Evolutionary conservation across 495 filamentous ascomycete genomes (phyloP).

Genomic region (Friedmanniomyces endolithicus): DNA sequence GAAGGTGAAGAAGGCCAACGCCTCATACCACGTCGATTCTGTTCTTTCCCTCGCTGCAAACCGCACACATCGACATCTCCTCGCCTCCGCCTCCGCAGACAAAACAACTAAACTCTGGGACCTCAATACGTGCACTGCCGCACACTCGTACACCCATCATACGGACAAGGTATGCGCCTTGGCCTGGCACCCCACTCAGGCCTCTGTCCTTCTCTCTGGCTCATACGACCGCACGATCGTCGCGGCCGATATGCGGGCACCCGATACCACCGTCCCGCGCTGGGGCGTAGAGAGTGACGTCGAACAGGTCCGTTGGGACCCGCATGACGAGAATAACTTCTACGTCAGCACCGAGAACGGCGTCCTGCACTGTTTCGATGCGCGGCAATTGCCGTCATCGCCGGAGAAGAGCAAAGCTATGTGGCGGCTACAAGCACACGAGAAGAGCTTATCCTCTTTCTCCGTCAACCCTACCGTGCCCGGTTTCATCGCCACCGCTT

Average conservation of each 20-base stretch:
- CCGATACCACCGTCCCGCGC: constrained; percentile 59
- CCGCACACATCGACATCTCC: constrained; percentile 79
- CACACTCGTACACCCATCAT: constrained; percentile 82
- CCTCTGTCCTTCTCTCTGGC: constrained; percentile 78
- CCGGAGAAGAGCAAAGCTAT: constrained; percentile 66
- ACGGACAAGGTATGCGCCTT: constrained; percentile 94
- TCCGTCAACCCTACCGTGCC: constrained; percentile 82
- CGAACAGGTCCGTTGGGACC: constrained; percentile 83
- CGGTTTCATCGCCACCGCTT: constrained; percentile 84
- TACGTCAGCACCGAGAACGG: constrained; percentile 78
- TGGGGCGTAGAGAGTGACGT: constrained; percentile 95
- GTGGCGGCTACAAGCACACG: constrained; percentile 92
- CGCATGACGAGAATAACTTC: constrained; percentile 84
- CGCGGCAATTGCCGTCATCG: constrained; percentile 52
- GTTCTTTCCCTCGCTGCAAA: constrained; percentile 84
- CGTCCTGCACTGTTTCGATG: constrained; percentile 76
- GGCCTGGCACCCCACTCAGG: constrained; percentile 78
- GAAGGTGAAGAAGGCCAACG: constrained; percentile 73
- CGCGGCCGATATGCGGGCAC: constrained; percentile 84
- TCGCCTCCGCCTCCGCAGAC: constrained; percentile 93
- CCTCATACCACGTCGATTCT: constrained; percentile 87
- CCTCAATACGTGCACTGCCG: constrained; percentile 76
- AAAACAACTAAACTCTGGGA: constrained; percentile 98
- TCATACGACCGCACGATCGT: constrained; percentile 90
- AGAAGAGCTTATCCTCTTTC: constrained; percentile 86